Conservation (phyloP, 1,284 basidiomycete species). For the Cutaneotrichosporon curvatum region DNA sequence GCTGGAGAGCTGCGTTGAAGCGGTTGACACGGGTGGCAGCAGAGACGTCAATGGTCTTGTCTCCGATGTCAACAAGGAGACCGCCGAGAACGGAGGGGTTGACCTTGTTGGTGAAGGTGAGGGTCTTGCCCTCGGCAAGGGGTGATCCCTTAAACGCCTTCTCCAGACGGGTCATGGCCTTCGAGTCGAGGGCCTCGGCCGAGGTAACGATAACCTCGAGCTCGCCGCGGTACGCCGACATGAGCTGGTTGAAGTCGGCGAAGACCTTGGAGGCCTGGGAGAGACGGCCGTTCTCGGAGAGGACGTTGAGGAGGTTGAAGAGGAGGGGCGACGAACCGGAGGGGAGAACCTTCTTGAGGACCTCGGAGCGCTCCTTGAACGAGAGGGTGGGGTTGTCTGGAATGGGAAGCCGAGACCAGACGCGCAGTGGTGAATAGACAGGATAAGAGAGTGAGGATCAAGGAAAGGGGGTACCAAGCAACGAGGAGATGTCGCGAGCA, state of each 20-base stretch:
- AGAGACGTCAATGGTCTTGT: conserved; percentile 90
- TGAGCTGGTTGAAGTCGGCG: conserved; percentile 83
- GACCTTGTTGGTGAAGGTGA: conserved; percentile 88
- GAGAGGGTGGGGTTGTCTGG: conserved; percentile 79
- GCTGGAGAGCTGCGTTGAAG: conserved; percentile 79
- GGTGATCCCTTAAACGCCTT: conserved; percentile 74
- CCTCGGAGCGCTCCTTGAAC: conserved; percentile 62
- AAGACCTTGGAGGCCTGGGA: conserved; percentile 78
- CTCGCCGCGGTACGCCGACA: conserved; percentile 86
- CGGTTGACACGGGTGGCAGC: conserved; percentile 89
- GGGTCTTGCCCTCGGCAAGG: conserved; percentile 72
- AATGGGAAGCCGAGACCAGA: not conserved
- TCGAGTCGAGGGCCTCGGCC: conserved; percentile 64
- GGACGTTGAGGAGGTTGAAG: conserved; percentile 82
- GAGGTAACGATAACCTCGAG: conserved; percentile 88
- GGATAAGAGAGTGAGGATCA: not conserved
- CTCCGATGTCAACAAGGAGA: conserved; percentile 91
- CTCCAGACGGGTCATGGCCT: conserved; percentile 71
- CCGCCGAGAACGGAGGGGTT: conserved; percentile 83
- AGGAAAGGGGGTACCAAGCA: not conserved
- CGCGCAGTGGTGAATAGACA: not conserved
- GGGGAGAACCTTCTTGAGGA: conserved; percentile 61
- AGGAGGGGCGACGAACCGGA: conserved; percentile 70
- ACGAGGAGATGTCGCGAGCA: not conserved
- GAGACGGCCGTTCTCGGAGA: conserved; percentile 90